phyloP scores from a whole-genome alignment of 2,329 filamentous ascomycete species.

The Mycogone perniciosa region DNA sequence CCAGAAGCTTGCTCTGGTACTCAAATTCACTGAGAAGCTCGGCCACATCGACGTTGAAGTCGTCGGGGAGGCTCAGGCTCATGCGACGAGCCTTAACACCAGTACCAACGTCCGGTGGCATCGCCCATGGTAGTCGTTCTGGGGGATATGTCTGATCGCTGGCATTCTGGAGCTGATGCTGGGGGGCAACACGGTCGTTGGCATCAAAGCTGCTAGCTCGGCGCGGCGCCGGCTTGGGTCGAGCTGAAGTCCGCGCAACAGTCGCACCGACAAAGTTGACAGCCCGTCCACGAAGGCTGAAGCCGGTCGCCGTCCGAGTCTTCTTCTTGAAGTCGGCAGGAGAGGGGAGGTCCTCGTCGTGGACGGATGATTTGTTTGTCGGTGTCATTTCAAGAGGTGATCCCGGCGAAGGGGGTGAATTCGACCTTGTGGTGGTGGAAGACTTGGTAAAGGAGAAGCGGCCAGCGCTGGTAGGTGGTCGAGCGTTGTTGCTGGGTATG shows the following conservation, averaged over 20 bases:
- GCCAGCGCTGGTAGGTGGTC: conserved; percentile 22
- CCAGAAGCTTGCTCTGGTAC: conserved; percentile 62
- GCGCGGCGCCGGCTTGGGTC: conserved; percentile 17
- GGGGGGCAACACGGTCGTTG: conserved; percentile 23
- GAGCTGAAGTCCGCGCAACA: conserved; percentile 18
- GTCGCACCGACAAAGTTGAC: conserved; percentile 40
- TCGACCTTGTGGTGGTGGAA: conserved; percentile 41
- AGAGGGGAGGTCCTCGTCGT: conserved; percentile 32
- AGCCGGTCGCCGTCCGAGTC: conserved; percentile 44
- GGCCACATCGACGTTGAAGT: conserved; percentile 64
- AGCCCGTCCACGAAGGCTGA: conserved; percentile 41
- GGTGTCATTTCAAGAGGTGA: conserved; percentile 39
- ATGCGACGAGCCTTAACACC: conserved; percentile 74
- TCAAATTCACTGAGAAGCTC: conserved; percentile 65
- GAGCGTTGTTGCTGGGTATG: conserved; percentile 22
- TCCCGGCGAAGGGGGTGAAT: conserved; percentile 45
- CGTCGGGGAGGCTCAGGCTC: conserved; percentile 66
- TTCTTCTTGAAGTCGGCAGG: conserved; percentile 45
- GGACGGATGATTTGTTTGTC: conserved; percentile 17
- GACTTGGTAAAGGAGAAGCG: conserved; percentile 43
- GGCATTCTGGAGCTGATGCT: conserved; percentile 13
- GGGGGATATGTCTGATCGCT: conserved; percentile 28
- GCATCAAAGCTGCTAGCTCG: conserved; percentile 47
- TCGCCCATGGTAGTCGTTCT: conserved; percentile 48
- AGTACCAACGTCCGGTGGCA: conserved; percentile 62